Conservation (phyloP, 106 monocot genomes). For the Apostasia ramifera region DNA sequence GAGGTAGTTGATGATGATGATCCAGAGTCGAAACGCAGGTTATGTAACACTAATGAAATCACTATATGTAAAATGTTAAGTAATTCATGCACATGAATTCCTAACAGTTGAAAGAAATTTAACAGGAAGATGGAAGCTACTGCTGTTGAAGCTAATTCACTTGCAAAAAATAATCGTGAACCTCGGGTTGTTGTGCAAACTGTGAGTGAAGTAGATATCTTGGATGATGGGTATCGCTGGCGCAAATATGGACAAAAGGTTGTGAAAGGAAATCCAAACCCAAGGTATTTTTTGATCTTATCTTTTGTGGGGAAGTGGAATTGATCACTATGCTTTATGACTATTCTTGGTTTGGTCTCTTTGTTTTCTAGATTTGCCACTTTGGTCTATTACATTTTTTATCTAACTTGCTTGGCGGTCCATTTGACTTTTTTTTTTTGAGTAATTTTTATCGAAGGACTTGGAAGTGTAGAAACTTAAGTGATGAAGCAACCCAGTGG, state of each 20-base stretch:
- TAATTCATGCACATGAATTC: neutral
- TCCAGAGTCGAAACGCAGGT: constrained; percentile 92
- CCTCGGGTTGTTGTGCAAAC: constrained; percentile 99
- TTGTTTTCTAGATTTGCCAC: no score
- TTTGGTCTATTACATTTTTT: no score
- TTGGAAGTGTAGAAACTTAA: no score
- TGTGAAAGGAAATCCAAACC: constrained; percentile 98
- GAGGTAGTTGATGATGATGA: constrained; percentile 62
- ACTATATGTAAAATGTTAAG: neutral
- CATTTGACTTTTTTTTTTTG: no score
- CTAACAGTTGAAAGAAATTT: constrained; percentile 1
- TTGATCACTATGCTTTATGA: no score
- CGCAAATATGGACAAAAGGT: constrained; percentile 99
- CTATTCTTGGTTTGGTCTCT: no score
- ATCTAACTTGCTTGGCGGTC: no score
- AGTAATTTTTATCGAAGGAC: no score
- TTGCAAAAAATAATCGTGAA: constrained; percentile 64
- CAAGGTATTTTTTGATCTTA: constrained; percentile 42
- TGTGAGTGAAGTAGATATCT: constrained; percentile 94
- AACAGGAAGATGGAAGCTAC: constrained; percentile 63
- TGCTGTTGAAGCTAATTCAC: constrained; percentile 38
- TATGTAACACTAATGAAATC: constrained; percentile 5
- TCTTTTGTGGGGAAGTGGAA: neutral
- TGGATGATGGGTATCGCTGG: constrained; percentile 99
- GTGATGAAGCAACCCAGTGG: no score